Conservation (phyloP, 768 basidiomycete species). For the Suillus alpinus region DNA sequence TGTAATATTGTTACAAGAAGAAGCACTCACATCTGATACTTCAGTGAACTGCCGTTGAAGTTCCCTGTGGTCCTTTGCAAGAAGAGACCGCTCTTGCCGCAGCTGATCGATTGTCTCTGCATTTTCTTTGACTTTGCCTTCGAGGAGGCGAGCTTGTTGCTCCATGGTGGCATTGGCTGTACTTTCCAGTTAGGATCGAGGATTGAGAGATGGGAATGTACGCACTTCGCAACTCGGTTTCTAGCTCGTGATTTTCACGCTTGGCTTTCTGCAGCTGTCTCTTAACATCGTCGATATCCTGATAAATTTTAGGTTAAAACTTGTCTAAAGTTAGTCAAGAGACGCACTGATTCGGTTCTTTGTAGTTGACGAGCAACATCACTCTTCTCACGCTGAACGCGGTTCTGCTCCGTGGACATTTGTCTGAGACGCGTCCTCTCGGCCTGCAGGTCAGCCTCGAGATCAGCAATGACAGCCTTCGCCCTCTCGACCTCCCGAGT, state of each 20-base stretch:
- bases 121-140: constrained; percentile 68
- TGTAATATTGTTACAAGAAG: background rate
- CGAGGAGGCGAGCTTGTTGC: constrained; percentile 69
- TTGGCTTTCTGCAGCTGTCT: constrained; percentile 66
- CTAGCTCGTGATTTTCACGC: constrained; percentile 70
- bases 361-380: constrained; percentile 61
- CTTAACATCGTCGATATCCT: constrained; percentile 83
- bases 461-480: constrained; percentile 58
- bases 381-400: constrained; percentile 62
- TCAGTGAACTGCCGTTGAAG: constrained; percentile 68
- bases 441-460: constrained; percentile 67
- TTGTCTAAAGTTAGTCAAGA: background rate
- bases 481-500: constrained; percentile 73
- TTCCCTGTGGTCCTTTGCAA: constrained; percentile 67
- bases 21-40: constrained; percentile 57
- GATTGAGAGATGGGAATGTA: background rate
- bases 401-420: constrained; percentile 61
- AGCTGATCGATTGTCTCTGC: constrained; percentile 68
- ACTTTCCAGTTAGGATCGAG: constrained; percentile 12
- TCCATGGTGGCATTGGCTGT: constrained; percentile 65
- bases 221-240: constrained; percentile 70
- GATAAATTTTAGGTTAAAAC: constrained; percentile 9
- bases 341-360: constrained; percentile 65
- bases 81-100: constrained; percentile 70
- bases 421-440: constrained; percentile 67